Evolutionary conservation across 2,329 filamentous ascomycete species (phyloP).

Genomic region (Scedosporium aurantiacum): DNA sequence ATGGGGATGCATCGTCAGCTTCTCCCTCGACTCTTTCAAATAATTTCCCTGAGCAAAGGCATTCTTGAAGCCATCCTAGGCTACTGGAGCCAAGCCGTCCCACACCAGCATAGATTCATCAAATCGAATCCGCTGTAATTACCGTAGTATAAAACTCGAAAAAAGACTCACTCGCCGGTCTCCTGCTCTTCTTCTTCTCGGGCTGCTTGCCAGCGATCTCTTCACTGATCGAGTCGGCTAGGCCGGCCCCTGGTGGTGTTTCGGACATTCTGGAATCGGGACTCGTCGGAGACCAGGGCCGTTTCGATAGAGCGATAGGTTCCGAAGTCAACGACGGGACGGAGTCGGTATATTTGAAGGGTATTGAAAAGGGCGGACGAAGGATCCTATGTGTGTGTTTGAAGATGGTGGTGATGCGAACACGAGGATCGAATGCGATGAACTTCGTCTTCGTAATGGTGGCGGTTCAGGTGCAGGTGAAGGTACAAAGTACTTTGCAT

Average conservation of each 20-base stretch:
- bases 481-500: too few relatives aligned
- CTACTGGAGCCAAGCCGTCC: too few relatives aligned
- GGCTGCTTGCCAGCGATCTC: slow-evolving; percentile 34
- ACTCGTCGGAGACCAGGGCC: not conserved
- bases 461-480: not conserved
- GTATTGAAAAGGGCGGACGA: not conserved
- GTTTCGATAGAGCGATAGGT: not conserved
- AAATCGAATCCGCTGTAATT: not conserved
- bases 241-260: slow-evolving; percentile 29
- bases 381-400: not conserved
- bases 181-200: slow-evolving; percentile 82
- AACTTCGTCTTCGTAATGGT: not conserved
- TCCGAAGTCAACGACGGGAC: not conserved
- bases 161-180: slow-evolving; percentile 68
- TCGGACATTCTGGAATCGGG: slow-evolving; percentile 32
- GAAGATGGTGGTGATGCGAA: not conserved
- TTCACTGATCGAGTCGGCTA: slow-evolving; percentile 43
- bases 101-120: not conserved
- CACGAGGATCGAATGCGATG: not conserved
- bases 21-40: not conserved
- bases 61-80: not conserved
- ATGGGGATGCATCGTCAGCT: slow-evolving; percentile 6
- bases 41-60: not conserved
- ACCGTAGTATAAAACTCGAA: slow-evolving; percentile 3
- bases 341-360: not conserved